Percentiles rank a stretch among this genome's conserved stretches.
phyloP scores from a whole-genome alignment of 2,329 filamentous ascomycete genomes.

The Ophiostoma perfectum region DNA sequence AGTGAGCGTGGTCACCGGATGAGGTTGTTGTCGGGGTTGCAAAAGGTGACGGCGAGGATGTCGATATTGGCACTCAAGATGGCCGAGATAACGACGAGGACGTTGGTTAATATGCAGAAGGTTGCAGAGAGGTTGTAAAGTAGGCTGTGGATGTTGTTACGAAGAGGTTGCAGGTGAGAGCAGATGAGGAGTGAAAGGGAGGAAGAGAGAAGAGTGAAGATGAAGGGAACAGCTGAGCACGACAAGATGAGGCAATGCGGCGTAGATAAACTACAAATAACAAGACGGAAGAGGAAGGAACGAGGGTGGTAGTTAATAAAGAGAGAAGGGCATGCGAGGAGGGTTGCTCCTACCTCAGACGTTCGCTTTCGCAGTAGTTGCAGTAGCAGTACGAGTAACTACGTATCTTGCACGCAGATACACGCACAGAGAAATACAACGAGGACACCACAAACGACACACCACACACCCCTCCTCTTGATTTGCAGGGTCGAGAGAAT shows the following conservation, averaged over 20 bases:
- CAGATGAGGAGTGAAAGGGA: constrained; percentile 12
- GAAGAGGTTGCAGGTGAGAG: constrained; percentile 5
- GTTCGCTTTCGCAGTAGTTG: background rate
- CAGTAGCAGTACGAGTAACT: background rate
- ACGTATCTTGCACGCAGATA: background rate
- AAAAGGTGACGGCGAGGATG: background rate
- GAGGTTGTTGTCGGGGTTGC: background rate
- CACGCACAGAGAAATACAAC: constrained; percentile 3
- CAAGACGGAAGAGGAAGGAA: constrained; percentile 16
- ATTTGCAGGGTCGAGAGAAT: constrained; percentile 18
- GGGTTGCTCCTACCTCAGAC: background rate
- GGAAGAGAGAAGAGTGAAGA: constrained; percentile 17
- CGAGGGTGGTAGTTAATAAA: constrained; percentile 23
- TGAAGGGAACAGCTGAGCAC: constrained; percentile 23
- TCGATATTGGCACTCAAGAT: background rate
- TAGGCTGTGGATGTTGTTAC: background rate
- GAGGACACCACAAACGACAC: constrained; percentile 12
- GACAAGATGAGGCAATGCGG: constrained; percentile 22
- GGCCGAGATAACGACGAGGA: background rate
- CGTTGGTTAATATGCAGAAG: background rate
- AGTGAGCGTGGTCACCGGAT: background rate
- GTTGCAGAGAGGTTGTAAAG: background rate
- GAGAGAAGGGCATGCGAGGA: constrained; percentile 11
- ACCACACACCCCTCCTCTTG: constrained; percentile 14
- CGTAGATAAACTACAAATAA: constrained; percentile 19